Conservation (phyloP, 202 grass and related monocot species). For the Musa balbisiana region DNA sequence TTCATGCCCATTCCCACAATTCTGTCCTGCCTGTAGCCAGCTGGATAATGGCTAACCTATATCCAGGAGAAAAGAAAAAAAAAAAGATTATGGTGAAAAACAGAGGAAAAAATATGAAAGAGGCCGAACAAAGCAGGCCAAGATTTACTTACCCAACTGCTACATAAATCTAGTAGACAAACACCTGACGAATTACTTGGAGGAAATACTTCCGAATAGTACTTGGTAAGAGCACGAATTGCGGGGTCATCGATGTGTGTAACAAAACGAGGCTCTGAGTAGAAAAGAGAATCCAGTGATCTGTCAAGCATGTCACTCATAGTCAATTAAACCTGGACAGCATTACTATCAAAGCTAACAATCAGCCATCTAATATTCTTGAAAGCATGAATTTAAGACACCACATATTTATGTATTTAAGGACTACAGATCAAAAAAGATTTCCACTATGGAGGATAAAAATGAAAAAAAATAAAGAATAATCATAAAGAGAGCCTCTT, state of each 20-base stretch:
- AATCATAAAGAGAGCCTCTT: too few relatives aligned
- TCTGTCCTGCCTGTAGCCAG: constrained; percentile 62
- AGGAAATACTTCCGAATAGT: constrained; percentile 87
- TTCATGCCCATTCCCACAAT: constrained; percentile 96
- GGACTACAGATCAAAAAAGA: background rate
- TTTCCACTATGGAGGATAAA: background rate
- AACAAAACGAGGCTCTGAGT: constrained; percentile 84
- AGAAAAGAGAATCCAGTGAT: constrained; percentile 62
- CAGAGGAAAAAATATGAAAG: background rate
- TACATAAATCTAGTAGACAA: constrained; percentile 77
- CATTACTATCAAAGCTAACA: background rate
- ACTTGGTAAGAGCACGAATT: constrained; percentile 67
- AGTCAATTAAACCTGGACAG: background rate
- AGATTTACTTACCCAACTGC: constrained; percentile 78
- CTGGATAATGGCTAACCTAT: constrained; percentile 95
- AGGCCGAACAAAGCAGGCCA: background rate
- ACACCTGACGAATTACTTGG: constrained; percentile 57
- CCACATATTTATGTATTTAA: too few relatives aligned
- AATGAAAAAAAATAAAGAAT: too few relatives aligned
- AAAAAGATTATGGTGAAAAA: constrained; percentile 9
- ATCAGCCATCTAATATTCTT: background rate
- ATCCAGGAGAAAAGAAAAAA: constrained; percentile 21
- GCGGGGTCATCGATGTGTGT: constrained; percentile 87
- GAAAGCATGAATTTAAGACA: too few relatives aligned
- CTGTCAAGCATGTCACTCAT: constrained; percentile 30